A percentile compares a stretch with the other conserved stretches of the same genome.
Conservation (phyloP, 2,329 filamentous ascomycete genomes). For the Thielaviopsis ethacetica region DNA sequence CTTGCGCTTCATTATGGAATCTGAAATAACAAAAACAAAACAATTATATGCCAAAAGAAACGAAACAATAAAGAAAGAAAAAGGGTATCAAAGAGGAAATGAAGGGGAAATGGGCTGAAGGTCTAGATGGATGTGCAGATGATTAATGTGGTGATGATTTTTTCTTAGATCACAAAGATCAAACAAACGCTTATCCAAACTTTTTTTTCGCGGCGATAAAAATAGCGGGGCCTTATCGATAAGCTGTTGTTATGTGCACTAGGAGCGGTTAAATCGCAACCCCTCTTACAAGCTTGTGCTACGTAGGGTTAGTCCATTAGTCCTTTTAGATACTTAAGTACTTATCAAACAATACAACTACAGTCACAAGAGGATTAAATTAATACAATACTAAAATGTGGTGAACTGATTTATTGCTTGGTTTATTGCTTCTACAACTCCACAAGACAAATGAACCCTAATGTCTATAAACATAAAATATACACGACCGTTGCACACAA, state of each 20-base stretch:
- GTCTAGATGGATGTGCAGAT: not conserved
- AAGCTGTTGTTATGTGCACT: not conserved
- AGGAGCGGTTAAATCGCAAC: not conserved
- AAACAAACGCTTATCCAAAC: not conserved
- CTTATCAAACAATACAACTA: too few species aligned
- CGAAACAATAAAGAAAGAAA: conserved; percentile 10
- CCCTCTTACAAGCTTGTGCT: not conserved
- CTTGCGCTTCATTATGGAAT: conserved; percentile 40
- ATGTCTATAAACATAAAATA: not conserved
- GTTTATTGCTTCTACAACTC: too few species aligned
- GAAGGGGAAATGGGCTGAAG: not conserved
- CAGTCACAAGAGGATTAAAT: too few species aligned
- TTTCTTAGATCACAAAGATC: not conserved
- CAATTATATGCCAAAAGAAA: conserved; percentile 1
- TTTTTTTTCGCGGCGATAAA: conserved; percentile 11
- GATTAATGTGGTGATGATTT: not conserved
- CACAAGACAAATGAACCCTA: too few species aligned
- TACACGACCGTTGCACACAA: conserved; percentile 3
- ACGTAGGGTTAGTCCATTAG: too few species aligned
- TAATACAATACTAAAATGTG: too few species aligned
- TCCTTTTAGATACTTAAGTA: not conserved
- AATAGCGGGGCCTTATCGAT: conserved; percentile 13
- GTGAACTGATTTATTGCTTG: too few species aligned
- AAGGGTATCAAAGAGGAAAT: conserved; percentile 12
- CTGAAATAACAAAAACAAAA: not conserved